Percentiles rank a stretch among this genome's conserved stretches.
phyloP scores from a whole-genome alignment of 306 rosid genomes.

The Herpetospermum pedunculosum region DNA sequence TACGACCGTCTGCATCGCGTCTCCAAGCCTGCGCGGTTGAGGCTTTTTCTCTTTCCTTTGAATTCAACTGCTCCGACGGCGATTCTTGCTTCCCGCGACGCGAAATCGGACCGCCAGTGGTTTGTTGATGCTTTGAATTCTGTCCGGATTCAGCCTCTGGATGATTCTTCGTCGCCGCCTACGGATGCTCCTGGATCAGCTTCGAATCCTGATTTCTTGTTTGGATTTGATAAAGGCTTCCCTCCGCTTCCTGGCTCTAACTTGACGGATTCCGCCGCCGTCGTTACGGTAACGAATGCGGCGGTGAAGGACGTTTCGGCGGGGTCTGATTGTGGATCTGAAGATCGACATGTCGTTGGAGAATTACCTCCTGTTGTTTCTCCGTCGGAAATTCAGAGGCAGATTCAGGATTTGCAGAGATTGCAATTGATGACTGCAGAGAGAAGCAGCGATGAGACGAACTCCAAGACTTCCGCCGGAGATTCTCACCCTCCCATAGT shows the following conservation, averaged over 20 bases:
- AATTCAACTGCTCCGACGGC: constrained; percentile 12
- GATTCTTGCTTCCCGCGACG: constrained; percentile 20
- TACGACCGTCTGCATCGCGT: constrained; percentile 58
- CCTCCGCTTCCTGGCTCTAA: constrained; percentile 20
- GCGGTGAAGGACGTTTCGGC: constrained; percentile 19
- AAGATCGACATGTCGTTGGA: constrained; percentile 29
- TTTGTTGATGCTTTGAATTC: constrained; percentile 81
- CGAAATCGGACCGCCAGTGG: constrained; percentile 59
- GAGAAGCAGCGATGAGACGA: constrained; percentile 35
- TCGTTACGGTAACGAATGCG: constrained; percentile 26
- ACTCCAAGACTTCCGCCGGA: constrained; percentile 20
- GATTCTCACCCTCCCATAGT: constrained; percentile 34
- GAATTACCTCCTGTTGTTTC: constrained; percentile 28
- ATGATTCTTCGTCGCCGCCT: constrained; percentile 34
- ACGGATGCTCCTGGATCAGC: constrained; percentile 11
- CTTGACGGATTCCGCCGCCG: constrained; percentile 17
- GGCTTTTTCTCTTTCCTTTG: constrained; percentile 54
- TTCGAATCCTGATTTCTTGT: constrained; percentile 56
- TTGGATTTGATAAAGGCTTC: constrained; percentile 53
- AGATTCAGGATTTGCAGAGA: constrained; percentile 43
- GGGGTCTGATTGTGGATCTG: constrained; percentile 35
- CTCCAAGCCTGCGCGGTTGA: constrained; percentile 60
- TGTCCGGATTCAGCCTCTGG: constrained; percentile 38
- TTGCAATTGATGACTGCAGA: constrained; percentile 36
- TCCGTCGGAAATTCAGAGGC: constrained; percentile 37